Conservation (phyloP, 257 asterid genomes). For the Verbascum thapsus region DNA sequence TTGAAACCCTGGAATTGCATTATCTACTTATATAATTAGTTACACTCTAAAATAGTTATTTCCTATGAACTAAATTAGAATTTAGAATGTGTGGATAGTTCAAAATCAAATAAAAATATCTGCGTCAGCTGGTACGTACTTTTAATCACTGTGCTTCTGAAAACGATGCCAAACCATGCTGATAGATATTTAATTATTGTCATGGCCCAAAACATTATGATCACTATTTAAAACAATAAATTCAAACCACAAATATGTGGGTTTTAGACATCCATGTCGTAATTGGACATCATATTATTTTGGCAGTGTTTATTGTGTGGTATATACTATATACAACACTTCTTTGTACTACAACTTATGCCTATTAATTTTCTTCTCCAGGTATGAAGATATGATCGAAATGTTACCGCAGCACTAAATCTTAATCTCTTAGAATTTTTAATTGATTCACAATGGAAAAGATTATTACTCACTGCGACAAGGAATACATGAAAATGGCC, state of each 20-base stretch:
- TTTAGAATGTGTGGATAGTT: conserved; percentile 27
- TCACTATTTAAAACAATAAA: conserved; percentile 3
- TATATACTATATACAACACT: too few species aligned
- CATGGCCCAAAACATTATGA: conserved; percentile 39
- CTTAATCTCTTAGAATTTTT: conserved; percentile 4
- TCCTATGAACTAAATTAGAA: conserved; percentile 3
- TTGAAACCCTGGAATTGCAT: too few species aligned
- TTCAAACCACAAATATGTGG: conserved; percentile 21
- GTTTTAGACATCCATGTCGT: conserved; percentile 30
- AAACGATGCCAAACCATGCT: conserved; percentile 46
- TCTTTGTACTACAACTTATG: conserved; percentile 3
- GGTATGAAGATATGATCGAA: conserved; percentile 14
- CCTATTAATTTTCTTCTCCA: conserved; percentile 24
- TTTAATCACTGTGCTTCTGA: conserved; percentile 38
- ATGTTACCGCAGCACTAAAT: not conserved
- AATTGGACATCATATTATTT: conserved; percentile 22
- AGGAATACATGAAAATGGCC: conserved; percentile 82
- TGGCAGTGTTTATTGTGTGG: conserved; percentile 25
- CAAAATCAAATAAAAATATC: conserved; percentile 25
- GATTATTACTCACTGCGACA: conserved; percentile 63
- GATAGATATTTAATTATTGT: conserved; percentile 47
- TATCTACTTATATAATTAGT: too few species aligned
- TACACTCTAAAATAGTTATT: conserved; percentile 8
- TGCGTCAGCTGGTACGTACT: conserved; percentile 26
- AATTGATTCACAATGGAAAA: conserved; percentile 55